A percentile compares a stretch with the other conserved stretches of the same genome.
phyloP scores from a whole-genome alignment of 306 rosid genomes.

The Ammopiptanthus mongolicus region DNA sequence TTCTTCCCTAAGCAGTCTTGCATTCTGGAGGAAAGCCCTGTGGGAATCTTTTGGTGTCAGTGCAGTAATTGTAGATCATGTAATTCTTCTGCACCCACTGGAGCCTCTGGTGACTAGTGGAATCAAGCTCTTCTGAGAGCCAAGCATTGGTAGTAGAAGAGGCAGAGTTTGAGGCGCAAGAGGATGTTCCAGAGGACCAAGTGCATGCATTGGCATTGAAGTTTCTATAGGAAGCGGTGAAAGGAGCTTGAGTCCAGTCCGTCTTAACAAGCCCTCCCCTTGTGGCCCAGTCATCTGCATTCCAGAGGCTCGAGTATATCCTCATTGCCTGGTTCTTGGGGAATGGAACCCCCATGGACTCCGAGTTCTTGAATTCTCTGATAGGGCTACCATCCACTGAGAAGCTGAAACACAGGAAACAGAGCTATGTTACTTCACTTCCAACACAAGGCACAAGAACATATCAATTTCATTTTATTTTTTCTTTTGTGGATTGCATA shows the following conservation, averaged over 20 bases:
- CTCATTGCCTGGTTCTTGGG: slow-evolving; percentile 62
- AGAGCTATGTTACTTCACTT: no score
- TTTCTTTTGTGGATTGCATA: no score
- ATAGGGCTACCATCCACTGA: slow-evolving; percentile 65
- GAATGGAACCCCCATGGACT: slow-evolving; percentile 45
- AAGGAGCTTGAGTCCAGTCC: slow-evolving; percentile 62
- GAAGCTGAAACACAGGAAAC: slow-evolving; percentile 28
- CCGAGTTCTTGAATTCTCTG: slow-evolving; percentile 73
- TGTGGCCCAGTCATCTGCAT: slow-evolving; percentile 87
- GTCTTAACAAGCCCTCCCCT: slow-evolving; percentile 73
- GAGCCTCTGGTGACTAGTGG: slow-evolving; percentile 28
- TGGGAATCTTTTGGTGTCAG: slow-evolving; percentile 47
- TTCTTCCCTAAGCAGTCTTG: not conserved
- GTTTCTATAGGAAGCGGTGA: slow-evolving; percentile 53
- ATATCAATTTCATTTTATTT: no score
- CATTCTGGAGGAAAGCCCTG: slow-evolving; percentile 52
- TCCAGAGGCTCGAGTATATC: slow-evolving; percentile 60
- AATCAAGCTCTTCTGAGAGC: slow-evolving; percentile 45
- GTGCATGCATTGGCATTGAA: slow-evolving; percentile 52
- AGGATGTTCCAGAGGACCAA: slow-evolving; percentile 15
- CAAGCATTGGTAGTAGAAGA: slow-evolving; percentile 25
- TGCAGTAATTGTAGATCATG: slow-evolving; percentile 62
- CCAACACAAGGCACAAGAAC: no score
- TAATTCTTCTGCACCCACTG: slow-evolving; percentile 55
- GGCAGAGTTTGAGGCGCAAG: slow-evolving; percentile 28